Evolutionary conservation across 75 land plant species (phyloP), one percentile per base, ranked within the genome.

Genomic region (Pinus taeda): DNA sequence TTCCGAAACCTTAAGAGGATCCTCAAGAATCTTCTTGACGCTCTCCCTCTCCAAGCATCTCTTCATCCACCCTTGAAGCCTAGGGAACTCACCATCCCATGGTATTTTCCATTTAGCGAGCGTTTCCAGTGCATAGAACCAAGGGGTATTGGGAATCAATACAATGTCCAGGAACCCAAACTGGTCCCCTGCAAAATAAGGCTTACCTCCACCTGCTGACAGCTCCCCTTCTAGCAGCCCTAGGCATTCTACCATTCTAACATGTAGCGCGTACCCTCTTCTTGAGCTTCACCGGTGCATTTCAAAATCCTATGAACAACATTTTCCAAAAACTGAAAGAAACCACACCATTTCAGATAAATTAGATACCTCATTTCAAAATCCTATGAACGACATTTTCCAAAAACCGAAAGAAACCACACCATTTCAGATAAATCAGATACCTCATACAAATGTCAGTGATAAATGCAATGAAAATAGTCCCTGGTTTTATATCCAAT

Each of bases 101-200:
- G 75, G 75, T 6, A 74, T 8, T 17, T 49, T 74, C 17, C 9
- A 15, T 15, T 57, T 57, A 1, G 58, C 75, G 4, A 74, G 3
- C 4, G 59, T 53, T 49, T 74, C 75, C 14, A 49, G 15, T 5
- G 59, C 20, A 17, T 49, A 15, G 33, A 42, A 57, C 33, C 15
- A 49, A 15, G 75, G 6, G 22, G 55, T 0, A 24, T 61, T 61
- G 60, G 77, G 77, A 15, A 30, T 42, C 63, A 58, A 76, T 22
- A 55, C 65, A 17, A 76, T 61, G 26, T 76, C 77, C 65, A 61
- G 8, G 20, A 33, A 59, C 58, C 59, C 58, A 26, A 74, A 42
- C 22, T 26, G 20, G 18, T 49, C 18, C n/a, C 75, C 60, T 9
- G 74, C 36, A 24, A 76, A 76, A 61, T 58, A 76, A 29, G 74